Evolutionary conservation across 305 asterid genomes (phyloP).

Genomic region (Fraxinus angustifolia): DNA sequence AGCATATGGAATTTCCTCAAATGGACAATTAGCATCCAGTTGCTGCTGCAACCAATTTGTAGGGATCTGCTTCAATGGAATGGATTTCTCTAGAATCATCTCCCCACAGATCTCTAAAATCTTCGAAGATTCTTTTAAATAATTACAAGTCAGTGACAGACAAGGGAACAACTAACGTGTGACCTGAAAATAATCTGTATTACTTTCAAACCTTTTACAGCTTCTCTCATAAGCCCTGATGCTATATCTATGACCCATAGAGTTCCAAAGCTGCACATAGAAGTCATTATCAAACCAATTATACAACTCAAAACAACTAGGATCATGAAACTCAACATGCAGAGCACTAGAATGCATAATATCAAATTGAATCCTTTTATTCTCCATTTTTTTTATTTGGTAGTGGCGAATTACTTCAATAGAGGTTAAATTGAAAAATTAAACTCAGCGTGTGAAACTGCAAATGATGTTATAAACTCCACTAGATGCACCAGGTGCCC

Average conservation of each 20-base stretch:
- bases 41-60: conserved; percentile 56
- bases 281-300: conserved; percentile 21
- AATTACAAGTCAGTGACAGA: conserved; percentile 37
- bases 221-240: conserved; percentile 61
- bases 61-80: conserved; percentile 56
- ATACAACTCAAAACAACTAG: conserved; percentile 6
- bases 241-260: conserved; percentile 76
- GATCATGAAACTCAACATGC: conserved; percentile 10
- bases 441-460: neutral
- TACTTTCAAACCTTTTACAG: conserved; percentile 58
- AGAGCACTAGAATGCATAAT: neutral
- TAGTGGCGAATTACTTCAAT: neutral
- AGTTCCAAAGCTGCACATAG: conserved; percentile 61
- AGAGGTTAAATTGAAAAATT: neutral
- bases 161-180: conserved; percentile 12
- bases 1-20: conserved; percentile 59
- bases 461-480: neutral
- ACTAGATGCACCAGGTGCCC: neutral
- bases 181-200: conserved; percentile 10
- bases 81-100: conserved; percentile 62
- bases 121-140: conserved; percentile 63
- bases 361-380: neutral
- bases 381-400: neutral
- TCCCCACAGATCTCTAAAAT: conserved; percentile 76
- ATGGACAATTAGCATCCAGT: conserved; percentile 29